Evolutionary conservation across 805 yeast species (phyloP).

Genomic region (Hanseniaspora taiwanica): DNA sequence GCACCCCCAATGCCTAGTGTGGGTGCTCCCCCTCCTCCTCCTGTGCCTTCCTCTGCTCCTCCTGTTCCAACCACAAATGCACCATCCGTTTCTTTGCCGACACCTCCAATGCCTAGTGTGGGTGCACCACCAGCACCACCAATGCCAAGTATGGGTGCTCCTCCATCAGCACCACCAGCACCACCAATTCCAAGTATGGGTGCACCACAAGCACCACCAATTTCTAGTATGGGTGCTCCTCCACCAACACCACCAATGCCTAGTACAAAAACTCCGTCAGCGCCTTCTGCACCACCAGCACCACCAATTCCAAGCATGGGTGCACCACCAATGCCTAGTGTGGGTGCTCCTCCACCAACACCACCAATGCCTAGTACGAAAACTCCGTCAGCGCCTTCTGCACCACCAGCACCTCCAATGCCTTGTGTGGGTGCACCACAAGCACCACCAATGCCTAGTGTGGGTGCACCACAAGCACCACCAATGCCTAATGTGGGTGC

Average conservation of each 20-base stretch:
- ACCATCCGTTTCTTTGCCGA: too few relatives aligned
- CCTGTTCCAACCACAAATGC: too few relatives aligned
- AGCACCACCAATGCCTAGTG: slow-evolving; percentile 11
- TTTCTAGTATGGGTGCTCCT: slow-evolving; percentile 8
- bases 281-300: slow-evolving; percentile 11
- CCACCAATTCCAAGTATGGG: slow-evolving; percentile 8
- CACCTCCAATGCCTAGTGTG: too few relatives aligned
- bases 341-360: slow-evolving; percentile 7
- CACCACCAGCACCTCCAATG: slow-evolving; percentile 9
- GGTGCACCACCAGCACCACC: too few relatives aligned
- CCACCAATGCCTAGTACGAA: slow-evolving; percentile 8
- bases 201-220: slow-evolving; percentile 6
- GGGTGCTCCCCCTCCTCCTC: too few relatives aligned
- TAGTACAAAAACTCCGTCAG: too few relatives aligned
- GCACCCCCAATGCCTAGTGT: too few relatives aligned
- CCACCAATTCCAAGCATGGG: slow-evolving; percentile 12
- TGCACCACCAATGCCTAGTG: slow-evolving; percentile 6
- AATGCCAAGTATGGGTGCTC: slow-evolving; percentile 4
- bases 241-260: slow-evolving; percentile 13
- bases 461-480: slow-evolving; percentile 7
- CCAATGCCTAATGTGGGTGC: slow-evolving; percentile 9
- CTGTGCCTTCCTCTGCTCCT: too few relatives aligned
- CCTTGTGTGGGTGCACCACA: slow-evolving; percentile 20
- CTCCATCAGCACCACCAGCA: slow-evolving; percentile 7
- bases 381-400: slow-evolving; percentile 10